phyloP scores from a whole-genome alignment of 495 filamentous ascomycete genomes.

The Penicillium roqueforti region DNA sequence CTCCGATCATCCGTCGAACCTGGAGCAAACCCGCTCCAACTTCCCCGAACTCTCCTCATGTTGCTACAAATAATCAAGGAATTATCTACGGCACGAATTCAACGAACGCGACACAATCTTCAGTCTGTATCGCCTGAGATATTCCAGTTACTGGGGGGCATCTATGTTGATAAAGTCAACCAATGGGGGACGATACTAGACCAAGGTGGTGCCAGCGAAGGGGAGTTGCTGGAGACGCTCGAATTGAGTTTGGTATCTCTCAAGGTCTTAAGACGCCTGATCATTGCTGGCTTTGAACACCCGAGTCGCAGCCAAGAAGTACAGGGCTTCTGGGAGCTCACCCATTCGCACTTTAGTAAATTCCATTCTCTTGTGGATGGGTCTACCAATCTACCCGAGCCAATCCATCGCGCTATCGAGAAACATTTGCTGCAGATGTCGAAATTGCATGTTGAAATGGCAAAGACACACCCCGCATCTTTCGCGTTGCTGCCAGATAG shows the following conservation, averaged over 20 bases:
- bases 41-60: slow-evolving; percentile 70
- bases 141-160: slow-evolving; percentile 65
- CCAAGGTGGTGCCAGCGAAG: slow-evolving; percentile 52
- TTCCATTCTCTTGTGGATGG: slow-evolving; percentile 49
- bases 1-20: slow-evolving; percentile 51
- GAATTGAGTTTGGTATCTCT: slow-evolving; percentile 73
- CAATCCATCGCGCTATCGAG: slow-evolving; percentile 53
- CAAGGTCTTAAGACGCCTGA: slow-evolving; percentile 73
- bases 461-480: slow-evolving; percentile 64
- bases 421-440: slow-evolving; percentile 85
- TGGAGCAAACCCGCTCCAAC: slow-evolving; percentile 46
- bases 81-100: slow-evolving; percentile 71
- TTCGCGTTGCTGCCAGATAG: slow-evolving; percentile 79
- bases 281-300: slow-evolving; percentile 76
- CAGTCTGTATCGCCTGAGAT: slow-evolving; percentile 75
- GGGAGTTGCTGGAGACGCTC: slow-evolving; percentile 55
- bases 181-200: slow-evolving; percentile 63
- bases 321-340: slow-evolving; percentile 68
- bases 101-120: slow-evolving; percentile 63
- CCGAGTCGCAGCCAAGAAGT: slow-evolving; percentile 75
- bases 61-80: slow-evolving; percentile 87
- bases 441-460: slow-evolving; percentile 87
- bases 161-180: slow-evolving; percentile 72
- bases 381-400: slow-evolving; percentile 22
- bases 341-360: slow-evolving; percentile 65